A percentile compares a stretch with the other conserved stretches of the same genome.
Conservation (phyloP, 2,329 filamentous ascomycete species). For the Beauveria varroae region DNA sequence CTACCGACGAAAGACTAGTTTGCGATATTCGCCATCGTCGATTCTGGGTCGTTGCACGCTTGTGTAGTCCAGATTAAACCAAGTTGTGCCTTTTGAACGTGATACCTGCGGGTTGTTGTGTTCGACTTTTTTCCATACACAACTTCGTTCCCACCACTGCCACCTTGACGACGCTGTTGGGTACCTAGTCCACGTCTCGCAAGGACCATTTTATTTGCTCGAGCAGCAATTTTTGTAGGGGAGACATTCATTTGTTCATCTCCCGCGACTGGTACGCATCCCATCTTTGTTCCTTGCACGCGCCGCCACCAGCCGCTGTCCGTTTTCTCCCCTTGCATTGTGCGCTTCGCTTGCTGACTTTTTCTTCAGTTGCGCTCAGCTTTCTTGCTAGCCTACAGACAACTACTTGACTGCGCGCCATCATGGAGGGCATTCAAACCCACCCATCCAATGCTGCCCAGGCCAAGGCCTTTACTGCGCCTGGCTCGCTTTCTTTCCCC, state of each 20-base stretch:
- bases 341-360: constrained; percentile 19
- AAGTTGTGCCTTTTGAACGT: constrained; percentile 20
- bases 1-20: constrained; percentile 25
- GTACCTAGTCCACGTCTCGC: constrained; percentile 16
- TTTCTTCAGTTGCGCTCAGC: constrained; percentile 27
- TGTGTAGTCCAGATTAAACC: constrained; percentile 24
- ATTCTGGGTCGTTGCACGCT: constrained; percentile 11
- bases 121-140: background rate
- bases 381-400: constrained; percentile 13
- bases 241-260: constrained; percentile 99
- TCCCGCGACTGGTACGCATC: constrained; percentile 61
- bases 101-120: constrained; percentile 20
- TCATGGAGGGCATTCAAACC: constrained; percentile 84
- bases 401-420: constrained; percentile 24
- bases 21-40: constrained; percentile 12
- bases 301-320: background rate
- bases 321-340: background rate
- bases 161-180: constrained; percentile 16
- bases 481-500: constrained; percentile 86
- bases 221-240: constrained; percentile 49
- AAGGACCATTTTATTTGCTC: constrained; percentile 16
- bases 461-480: constrained; percentile 92
- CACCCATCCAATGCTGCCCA: constrained; percentile 87
- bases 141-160: background rate
- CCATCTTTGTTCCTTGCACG: constrained; percentile 29